Evolutionary conservation across 2,329 filamentous ascomycete species (phyloP).

Genomic region (Penicillium sp.): DNA sequence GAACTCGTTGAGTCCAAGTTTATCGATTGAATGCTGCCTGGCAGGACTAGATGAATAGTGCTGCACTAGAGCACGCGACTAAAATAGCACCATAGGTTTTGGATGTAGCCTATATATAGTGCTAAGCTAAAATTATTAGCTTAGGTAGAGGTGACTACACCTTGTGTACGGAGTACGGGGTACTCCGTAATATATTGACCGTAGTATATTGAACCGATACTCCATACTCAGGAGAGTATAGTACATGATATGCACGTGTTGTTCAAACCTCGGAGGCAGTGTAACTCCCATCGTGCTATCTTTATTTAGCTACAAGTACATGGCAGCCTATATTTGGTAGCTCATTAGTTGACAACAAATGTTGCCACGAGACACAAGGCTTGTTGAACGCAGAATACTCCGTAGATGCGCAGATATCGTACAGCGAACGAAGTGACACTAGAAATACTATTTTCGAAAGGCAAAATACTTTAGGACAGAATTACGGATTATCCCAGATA

Average conservation of each 20-base stretch:
- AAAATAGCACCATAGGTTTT: background rate
- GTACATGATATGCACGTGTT: background rate
- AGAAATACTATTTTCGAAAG: background rate
- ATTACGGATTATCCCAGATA: background rate
- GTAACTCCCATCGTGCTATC: background rate
- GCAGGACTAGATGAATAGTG: background rate
- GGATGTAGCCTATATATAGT: background rate
- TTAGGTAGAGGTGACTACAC: background rate
- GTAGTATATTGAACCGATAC: background rate
- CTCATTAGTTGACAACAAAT: background rate
- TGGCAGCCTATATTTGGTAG: background rate
- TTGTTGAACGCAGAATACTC: background rate
- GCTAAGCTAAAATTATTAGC: background rate
- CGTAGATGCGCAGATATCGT: background rate
- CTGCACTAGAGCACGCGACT: background rate
- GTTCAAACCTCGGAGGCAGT: background rate
- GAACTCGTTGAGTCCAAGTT: background rate
- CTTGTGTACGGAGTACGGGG: no score
- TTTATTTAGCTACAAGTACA: background rate
- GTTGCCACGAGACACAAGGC: background rate
- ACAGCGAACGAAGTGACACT: background rate
- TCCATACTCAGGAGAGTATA: background rate
- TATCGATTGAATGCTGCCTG: background rate
- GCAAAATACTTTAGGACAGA: background rate
- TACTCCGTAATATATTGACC: background rate